Evolutionary conservation across 2,329 filamentous ascomycete genomes (phyloP), one percentile per base, ranked within the genome.

Genomic region (Clonostachys solani): DNA sequence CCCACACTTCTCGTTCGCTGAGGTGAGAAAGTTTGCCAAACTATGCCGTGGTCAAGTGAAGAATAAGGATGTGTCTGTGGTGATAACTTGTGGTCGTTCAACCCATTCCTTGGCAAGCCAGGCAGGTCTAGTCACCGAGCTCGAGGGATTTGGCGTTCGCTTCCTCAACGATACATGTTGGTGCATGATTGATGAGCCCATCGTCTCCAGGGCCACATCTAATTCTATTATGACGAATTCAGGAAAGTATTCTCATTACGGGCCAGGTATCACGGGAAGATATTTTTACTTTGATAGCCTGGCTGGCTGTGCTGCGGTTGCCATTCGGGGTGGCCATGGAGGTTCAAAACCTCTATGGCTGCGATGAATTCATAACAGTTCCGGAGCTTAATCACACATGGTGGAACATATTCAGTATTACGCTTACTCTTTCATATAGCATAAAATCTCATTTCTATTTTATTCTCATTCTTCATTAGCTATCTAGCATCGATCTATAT

Each of bases 101-200:
- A 45, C 41, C 3, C 46, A 50, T 37, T 18, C 40, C 5, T 33
- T 49, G n/a, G 51, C 47, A 19, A 50, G 38, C 3, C 54, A 60
- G 12, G 59, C 57, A 1, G 66, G 66, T 1, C 49, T 61, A 6
- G 45, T 68, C 4, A 48, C 53, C 1, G 44, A 44, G 7, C 37
- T 75, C 3, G 55, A 66, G 13, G 34, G 13, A 0, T 73, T 73
- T 44, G 71, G 72, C 0, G 67, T 57, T 1, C 54, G 59, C 18
- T 45, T 73, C 5, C 55, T 74, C 12, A 73, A 65, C 1, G 71
- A 75, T 49, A 73, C 69, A 0, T 75, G 71, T 46, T 75, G 71
- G 71, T 75, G 71, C 50, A 71, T 75, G 66, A 63, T 74, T 15
- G 47, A 48, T 1, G 67, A 73, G 41, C 68, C 71, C 1, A 53